phyloP scores from a whole-genome alignment of 2,329 filamentous ascomycete genomes.

The Diaporthe nobilis region DNA sequence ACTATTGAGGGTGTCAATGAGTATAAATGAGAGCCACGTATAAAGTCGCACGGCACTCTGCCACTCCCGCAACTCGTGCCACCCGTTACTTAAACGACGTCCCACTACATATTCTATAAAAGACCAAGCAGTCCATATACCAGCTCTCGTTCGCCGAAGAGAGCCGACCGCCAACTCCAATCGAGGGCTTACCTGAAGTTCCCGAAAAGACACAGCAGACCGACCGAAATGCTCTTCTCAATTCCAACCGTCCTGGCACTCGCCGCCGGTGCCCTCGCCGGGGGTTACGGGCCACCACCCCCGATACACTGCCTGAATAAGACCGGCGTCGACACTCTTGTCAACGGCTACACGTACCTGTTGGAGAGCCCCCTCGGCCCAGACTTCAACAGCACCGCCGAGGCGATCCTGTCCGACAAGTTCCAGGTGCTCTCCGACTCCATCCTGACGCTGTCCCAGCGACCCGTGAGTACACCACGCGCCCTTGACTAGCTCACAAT shows the following conservation, averaged over 20 bases:
- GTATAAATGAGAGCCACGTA: not conserved
- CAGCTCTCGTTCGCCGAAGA: not conserved
- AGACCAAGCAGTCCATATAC: not conserved
- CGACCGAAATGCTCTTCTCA: slow-evolving; percentile 10
- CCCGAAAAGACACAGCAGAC: not conserved
- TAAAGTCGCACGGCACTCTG: slow-evolving; percentile 7
- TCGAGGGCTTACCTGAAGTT: not conserved
- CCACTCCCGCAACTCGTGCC: not conserved
- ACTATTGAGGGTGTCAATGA: not conserved
- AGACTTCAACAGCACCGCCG: slow-evolving; percentile 39
- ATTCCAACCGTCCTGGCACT: slow-evolving; percentile 4
- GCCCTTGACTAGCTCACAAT: no score
- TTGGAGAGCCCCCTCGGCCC: slow-evolving; percentile 36
- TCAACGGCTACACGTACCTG: slow-evolving; percentile 40
- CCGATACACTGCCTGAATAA: slow-evolving; percentile 7
- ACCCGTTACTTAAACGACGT: not conserved
- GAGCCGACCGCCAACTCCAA: no score
- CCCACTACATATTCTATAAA: slow-evolving; percentile 14
- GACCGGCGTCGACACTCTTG: slow-evolving; percentile 14
- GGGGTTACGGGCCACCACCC: not conserved
- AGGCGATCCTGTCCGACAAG: slow-evolving; percentile 35
- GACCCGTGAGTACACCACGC: slow-evolving; percentile 22
- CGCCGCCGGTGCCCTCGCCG: slow-evolving; percentile 2
- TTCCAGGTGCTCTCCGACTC: slow-evolving; percentile 39
- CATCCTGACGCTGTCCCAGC: slow-evolving; percentile 37